phyloP scores from a whole-genome alignment of 257 asterid species.

The Paulownia fortunei region DNA sequence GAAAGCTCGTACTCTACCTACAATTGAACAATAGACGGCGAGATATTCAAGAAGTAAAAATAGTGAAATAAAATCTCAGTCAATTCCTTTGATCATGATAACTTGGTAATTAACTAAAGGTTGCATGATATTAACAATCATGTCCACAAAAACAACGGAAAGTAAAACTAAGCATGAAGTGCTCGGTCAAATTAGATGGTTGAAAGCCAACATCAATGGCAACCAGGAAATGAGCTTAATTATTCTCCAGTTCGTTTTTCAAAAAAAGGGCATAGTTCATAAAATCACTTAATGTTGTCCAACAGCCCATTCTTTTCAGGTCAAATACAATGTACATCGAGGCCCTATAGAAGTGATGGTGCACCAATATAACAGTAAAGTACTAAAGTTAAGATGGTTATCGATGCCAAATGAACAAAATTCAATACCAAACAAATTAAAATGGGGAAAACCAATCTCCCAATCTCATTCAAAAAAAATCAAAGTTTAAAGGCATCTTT shows the following conservation, averaged over 20 bases:
- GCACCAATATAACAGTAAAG: conserved; percentile 6
- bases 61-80: conserved; percentile 4
- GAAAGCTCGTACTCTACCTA: conserved; percentile 85
- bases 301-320: neutral
- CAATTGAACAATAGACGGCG: conserved; percentile 34
- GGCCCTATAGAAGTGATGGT: conserved; percentile 11
- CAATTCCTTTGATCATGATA: conserved; percentile 9
- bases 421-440: neutral
- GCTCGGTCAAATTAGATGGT: conserved; percentile 19
- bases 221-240: conserved; percentile 5
- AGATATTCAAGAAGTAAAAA: conserved; percentile 33
- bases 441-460: conserved; percentile 3
- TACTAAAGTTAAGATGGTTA: conserved; percentile 23
- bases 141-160: conserved; percentile 18
- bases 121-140: conserved; percentile 8
- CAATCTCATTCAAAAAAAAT: neutral
- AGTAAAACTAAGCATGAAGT: conserved; percentile 5
- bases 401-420: conserved; percentile 20
- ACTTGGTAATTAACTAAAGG: conserved; percentile 4
- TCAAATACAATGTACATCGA: neutral
- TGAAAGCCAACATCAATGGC: conserved; percentile 19
- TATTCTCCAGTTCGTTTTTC: neutral
- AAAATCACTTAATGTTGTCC: conserved; percentile 11
- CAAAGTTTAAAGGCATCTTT: neutral
- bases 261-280: conserved; percentile 7